Conservation (phyloP, 805 yeast genomes). For the Barnettozyma salicaria region DNA sequence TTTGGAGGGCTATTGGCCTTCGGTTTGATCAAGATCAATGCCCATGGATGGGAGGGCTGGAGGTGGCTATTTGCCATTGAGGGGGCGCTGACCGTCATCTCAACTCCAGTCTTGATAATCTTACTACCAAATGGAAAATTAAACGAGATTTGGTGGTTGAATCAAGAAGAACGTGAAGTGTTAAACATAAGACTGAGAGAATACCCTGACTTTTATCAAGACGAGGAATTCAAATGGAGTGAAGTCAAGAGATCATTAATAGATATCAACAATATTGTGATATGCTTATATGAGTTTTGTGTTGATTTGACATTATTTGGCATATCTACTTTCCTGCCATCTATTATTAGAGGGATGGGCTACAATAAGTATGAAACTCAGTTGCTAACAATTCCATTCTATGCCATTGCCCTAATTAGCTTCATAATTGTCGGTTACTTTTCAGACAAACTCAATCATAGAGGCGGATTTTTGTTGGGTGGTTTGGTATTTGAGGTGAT, state of each 20-base stretch:
- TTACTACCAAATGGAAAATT: conserved; percentile 36
- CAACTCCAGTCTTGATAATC: conserved; percentile 30
- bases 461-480: conserved; percentile 32
- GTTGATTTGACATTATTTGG: conserved; percentile 39
- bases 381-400: conserved; percentile 40
- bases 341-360: conserved; percentile 39
- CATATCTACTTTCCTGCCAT: conserved; percentile 40
- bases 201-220: conserved; percentile 32
- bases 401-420: conserved; percentile 30
- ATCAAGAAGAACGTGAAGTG: conserved; percentile 34
- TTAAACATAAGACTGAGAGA: conserved; percentile 31
- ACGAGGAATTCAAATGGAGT: conserved; percentile 32
- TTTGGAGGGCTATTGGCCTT: conserved; percentile 50
- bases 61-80: conserved; percentile 47
- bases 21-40: conserved; percentile 38
- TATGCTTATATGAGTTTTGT: conserved; percentile 39
- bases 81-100: conserved; percentile 38
- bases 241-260: conserved; percentile 32
- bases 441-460: conserved; percentile 28
- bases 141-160: conserved; percentile 35
- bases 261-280: conserved; percentile 33
- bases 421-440: conserved; percentile 28
- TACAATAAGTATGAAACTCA: conserved; percentile 37
- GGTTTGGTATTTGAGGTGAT: conserved; percentile 29
- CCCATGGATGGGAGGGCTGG: conserved; percentile 40